Percentiles rank a stretch among this genome's conserved stretches.
Conservation (phyloP, 306 rosid genomes). For the Styphnolobium japonicum region DNA sequence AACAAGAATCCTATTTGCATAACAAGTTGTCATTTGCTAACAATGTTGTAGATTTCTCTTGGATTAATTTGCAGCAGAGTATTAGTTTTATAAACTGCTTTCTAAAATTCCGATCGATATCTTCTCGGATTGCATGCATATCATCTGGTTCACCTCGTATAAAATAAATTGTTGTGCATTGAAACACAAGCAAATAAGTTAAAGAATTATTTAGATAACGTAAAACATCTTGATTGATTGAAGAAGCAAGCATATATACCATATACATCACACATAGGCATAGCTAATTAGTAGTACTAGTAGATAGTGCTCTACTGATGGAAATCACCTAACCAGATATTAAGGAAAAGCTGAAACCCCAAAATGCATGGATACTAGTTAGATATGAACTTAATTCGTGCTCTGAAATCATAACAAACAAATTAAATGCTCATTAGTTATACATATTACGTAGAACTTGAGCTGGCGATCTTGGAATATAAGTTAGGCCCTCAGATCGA, state of each 20-base stretch:
- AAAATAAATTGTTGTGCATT: neutral
- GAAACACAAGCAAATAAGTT: neutral
- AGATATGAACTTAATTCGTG: neutral
- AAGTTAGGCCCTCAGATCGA: neutral
- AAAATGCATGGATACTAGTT: neutral
- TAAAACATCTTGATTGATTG: neutral
- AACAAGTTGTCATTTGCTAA: neutral
- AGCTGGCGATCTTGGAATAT: neutral
- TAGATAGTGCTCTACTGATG: neutral
- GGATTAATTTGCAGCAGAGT: neutral
- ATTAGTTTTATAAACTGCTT: neutral
- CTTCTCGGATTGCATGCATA: neutral
- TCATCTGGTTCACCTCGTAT: neutral
- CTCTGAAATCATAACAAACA: neutral
- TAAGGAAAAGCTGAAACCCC: neutral
- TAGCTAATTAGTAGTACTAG: neutral
- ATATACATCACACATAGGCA: neutral
- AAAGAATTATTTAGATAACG: neutral
- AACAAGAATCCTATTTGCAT: slow-evolving; percentile 7
- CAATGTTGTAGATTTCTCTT: neutral
- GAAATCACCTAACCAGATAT: neutral
- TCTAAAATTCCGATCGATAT: neutral
- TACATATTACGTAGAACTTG: neutral
- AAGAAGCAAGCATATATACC: neutral
- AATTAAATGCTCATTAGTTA: neutral